Base-by-base conservation (phyloP, 768 basidiomycete species). In the Chiua virens region DNA sequence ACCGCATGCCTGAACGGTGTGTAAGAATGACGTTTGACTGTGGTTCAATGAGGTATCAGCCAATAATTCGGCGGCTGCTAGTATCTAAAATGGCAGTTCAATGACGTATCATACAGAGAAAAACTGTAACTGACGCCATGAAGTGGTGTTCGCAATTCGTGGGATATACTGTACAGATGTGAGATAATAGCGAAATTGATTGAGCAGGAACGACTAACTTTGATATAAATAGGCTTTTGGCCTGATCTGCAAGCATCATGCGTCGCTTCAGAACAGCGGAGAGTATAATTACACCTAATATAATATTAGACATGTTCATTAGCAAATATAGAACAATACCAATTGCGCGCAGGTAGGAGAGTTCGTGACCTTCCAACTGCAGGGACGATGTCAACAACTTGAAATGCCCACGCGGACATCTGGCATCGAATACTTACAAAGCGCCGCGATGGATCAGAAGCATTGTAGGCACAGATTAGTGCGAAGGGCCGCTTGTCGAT, bases 181-280 rank as follows among this genome's bases (percentile, higher is more conserved):
- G 23, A 69, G 53, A 55, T 20, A 41, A 39, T 21, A 14, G 17
- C 11, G 4, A 1, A 23, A 2, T 32, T 35, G 34, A 25, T n/a
- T 27, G 49, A 28, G 13, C 13, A 20, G 44, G 8, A 27, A 21
- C 8, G 13, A 61, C 82, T 39, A 47, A 90, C 90, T 95, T 94
- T 13, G 91, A 93, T 53, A 95, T 95, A 71, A 95, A 95, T 39
- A 92, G 67, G 56, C 87, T 85, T 71, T 96, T 97, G 1, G 94
- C 89, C 64, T 96, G 95, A 66, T 98, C 95, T 17, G 95, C 95
- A 4, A 96, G 77, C 34, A 92, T 86, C 91, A 97, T 95, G 22
- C 92, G 75, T 49, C 92, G 81, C 68, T 97, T 95, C 42, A 97
- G 77, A 7, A 95, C 92, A 11, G 93, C 93, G 30, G 91, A 93